A percentile compares a stretch with the other conserved stretches of the same genome.
phyloP scores from a whole-genome alignment of 495 filamentous ascomycete species.

The Lepidopterella palustris region DNA sequence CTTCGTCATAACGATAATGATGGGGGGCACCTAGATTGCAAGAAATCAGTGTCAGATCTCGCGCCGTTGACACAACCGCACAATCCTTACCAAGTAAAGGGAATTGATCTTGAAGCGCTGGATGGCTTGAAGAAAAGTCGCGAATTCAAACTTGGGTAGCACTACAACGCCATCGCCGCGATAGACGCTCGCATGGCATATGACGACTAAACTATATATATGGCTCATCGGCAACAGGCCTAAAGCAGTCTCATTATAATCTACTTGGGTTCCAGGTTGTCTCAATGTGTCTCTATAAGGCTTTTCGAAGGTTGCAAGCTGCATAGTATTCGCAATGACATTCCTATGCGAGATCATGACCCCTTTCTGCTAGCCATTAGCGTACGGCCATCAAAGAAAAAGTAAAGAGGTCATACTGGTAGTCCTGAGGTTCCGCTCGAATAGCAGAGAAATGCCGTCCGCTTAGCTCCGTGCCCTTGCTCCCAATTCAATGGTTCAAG shows the following conservation, averaged over 20 bases:
- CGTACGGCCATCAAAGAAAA: neutral
- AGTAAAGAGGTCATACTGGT: slow-evolving; percentile 46
- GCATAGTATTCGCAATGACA: slow-evolving; percentile 69
- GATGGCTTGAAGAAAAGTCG: slow-evolving; percentile 56
- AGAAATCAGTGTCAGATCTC: neutral
- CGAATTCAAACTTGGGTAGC: slow-evolving; percentile 80
- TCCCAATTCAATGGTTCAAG: slow-evolving; percentile 63
- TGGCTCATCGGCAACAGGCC: slow-evolving; percentile 79
- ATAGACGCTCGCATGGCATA: slow-evolving; percentile 61
- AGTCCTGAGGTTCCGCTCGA: slow-evolving; percentile 84
- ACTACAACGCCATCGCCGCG: slow-evolving; percentile 73
- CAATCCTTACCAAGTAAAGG: slow-evolving; percentile 55
- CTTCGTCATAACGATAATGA: slow-evolving; percentile 74
- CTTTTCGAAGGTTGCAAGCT: slow-evolving; percentile 20
- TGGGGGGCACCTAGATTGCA: slow-evolving; percentile 63
- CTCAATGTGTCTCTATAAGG: slow-evolving; percentile 15
- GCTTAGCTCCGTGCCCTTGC: slow-evolving; percentile 66
- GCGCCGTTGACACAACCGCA: neutral
- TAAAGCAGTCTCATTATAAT: slow-evolving; percentile 54
- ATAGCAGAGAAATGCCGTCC: slow-evolving; percentile 81
- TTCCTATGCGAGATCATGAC: slow-evolving; percentile 90
- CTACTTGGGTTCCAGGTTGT: slow-evolving; percentile 13
- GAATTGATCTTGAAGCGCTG: slow-evolving; percentile 65
- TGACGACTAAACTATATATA: slow-evolving; percentile 78
- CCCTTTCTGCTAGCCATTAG: slow-evolving; percentile 59